A percentile compares a stretch with the other conserved stretches of the same genome.
Evolutionary conservation across 2,329 filamentous ascomycete genomes (phyloP).

Genomic region (Aspergillus sp.): DNA sequence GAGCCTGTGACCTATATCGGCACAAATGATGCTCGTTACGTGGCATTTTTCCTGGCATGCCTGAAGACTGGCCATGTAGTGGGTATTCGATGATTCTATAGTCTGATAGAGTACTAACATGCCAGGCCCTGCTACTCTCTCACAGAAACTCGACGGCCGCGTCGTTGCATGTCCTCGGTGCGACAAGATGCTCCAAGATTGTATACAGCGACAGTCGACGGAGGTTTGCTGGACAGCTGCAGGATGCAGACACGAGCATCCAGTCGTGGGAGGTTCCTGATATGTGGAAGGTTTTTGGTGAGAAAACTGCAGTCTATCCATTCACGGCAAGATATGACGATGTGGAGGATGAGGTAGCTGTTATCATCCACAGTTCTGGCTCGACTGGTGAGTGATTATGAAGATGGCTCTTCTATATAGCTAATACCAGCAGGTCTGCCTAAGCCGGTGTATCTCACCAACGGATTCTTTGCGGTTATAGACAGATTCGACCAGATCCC

Average conservation of each 20-base stretch:
- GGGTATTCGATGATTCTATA: neutral
- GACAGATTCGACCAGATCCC: slow-evolving; percentile 5
- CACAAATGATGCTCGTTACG: slow-evolving; percentile 19
- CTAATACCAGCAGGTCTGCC: slow-evolving; percentile 25
- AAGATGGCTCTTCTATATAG: neutral
- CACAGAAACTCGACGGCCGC: no score
- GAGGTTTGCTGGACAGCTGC: no score
- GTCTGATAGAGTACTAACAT: no score
- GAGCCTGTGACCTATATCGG: slow-evolving; percentile 20
- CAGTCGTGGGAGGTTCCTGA: slow-evolving; percentile 6
- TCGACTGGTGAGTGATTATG: slow-evolving; percentile 25
- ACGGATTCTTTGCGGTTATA: slow-evolving; percentile 18
- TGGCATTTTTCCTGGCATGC: slow-evolving; percentile 16
- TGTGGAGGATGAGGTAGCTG: slow-evolving; percentile 15
- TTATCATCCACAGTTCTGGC: slow-evolving; percentile 35
- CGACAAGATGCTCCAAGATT: no score
- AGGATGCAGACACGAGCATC: slow-evolving; percentile 2
- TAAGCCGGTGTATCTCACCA: slow-evolving; percentile 24
- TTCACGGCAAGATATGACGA: slow-evolving; percentile 12
- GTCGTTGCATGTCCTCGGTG: no score
- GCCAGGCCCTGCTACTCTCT: no score
- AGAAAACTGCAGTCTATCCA: slow-evolving; percentile 1
- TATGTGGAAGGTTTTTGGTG: slow-evolving; percentile 10
- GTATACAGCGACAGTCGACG: no score
- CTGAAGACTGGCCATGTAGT: slow-evolving; percentile 21